Conservation (phyloP, 2,329 filamentous ascomycete genomes). For the Pyrenophora teres region DNA sequence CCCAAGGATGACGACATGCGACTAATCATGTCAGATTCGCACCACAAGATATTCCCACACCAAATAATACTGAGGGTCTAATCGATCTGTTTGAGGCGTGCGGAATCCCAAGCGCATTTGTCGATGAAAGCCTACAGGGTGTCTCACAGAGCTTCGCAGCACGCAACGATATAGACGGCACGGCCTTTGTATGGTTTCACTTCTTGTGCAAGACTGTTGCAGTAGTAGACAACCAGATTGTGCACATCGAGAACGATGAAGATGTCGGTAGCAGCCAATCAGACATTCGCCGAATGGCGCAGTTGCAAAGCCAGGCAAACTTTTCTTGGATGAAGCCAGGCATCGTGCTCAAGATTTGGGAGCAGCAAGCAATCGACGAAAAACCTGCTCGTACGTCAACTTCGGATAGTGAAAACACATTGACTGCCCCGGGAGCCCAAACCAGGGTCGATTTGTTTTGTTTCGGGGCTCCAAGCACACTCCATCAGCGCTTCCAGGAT, state of each 20-base stretch:
- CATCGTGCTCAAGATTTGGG: conserved; percentile 28
- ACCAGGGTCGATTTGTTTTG: conserved; percentile 32
- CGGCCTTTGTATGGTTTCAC: conserved; percentile 35
- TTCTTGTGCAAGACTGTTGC: conserved; percentile 34
- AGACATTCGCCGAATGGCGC: neutral
- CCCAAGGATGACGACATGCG: neutral
- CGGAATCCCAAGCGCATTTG: conserved; percentile 31
- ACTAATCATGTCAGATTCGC: conserved; percentile 29
- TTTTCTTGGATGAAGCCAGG: conserved; percentile 35
- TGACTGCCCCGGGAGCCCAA: neutral
- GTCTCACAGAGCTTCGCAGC: conserved; percentile 38
- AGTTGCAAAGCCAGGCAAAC: conserved; percentile 25
- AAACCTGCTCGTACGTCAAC: conserved; percentile 15
- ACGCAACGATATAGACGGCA: conserved; percentile 21
- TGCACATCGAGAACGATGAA: neutral
- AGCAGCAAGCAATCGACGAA: conserved; percentile 1
- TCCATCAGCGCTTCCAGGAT: conserved; percentile 24
- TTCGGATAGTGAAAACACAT: conserved; percentile 19
- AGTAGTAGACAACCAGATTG: conserved; percentile 11
- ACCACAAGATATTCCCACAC: conserved; percentile 24
- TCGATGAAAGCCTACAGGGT: conserved; percentile 31
- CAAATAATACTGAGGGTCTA: conserved; percentile 12
- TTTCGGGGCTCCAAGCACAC: conserved; percentile 30
- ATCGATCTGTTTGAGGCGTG: conserved; percentile 26
- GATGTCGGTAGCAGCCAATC: neutral